These are phyloP conservation scores for Trypanosoma lewisi DNA, from an alignment of 208 protist species.

Conservation along the genomic window DNA sequence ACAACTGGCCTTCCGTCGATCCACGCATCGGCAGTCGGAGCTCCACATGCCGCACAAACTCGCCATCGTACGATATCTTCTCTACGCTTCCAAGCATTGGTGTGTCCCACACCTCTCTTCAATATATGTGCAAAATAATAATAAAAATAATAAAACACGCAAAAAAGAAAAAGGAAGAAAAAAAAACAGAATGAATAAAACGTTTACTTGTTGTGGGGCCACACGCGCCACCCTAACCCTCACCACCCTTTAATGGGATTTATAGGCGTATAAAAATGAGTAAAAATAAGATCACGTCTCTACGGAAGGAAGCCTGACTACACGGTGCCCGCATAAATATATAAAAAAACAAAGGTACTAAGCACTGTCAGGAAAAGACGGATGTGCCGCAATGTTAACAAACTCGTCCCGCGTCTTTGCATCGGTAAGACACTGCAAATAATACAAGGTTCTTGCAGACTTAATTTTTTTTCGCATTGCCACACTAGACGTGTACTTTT, in stretches of 20 bases:
- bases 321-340: no score
- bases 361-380: slow-evolving; percentile 39
- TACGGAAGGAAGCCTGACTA: no score
- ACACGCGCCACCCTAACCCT: no score
- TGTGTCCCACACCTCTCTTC: neutral
- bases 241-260: neutral
- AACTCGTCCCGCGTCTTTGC: slow-evolving; percentile 51
- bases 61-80: slow-evolving; percentile 72
- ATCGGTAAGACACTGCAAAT: slow-evolving; percentile 72
- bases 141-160: neutral
- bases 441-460: slow-evolving; percentile 47
- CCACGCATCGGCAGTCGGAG: slow-evolving; percentile 62
- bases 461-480: slow-evolving; percentile 38
- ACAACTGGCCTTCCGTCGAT: slow-evolving; percentile 27
- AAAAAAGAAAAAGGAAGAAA: neutral
- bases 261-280: no score
- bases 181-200: slow-evolving; percentile 4
- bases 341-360: slow-evolving; percentile 8
- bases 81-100: slow-evolving; percentile 80
- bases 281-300: no score
- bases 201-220: neutral
- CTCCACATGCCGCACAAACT: slow-evolving; percentile 60
- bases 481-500: slow-evolving; percentile 43
- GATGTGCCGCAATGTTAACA: slow-evolving; percentile 51
- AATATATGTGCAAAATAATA: neutral